Evolutionary conservation across 2,329 filamentous ascomycete genomes (phyloP), one percentile per base, ranked within the genome.

Genomic region (Botrytis porri): DNA sequence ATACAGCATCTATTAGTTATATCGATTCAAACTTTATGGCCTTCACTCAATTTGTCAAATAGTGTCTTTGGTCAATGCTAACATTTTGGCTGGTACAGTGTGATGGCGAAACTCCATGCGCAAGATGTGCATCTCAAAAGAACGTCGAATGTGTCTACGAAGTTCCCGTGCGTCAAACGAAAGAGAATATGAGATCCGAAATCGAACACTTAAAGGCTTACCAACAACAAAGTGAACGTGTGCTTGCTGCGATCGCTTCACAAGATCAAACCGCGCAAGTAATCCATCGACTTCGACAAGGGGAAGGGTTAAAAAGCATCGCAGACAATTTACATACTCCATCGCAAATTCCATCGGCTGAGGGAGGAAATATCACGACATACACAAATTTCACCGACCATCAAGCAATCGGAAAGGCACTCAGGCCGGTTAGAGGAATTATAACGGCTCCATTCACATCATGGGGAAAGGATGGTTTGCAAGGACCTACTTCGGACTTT

Each of bases 91-190:
- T 39, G 32, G 16, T 41, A 20, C 66, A 89, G 88, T 91, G 89
- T 77, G 88, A 91, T 77, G 89, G 89, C 10, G 82, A 86, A 66
- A 84, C 78, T 41, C 89, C 80, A 2, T 81, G 80, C 71, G 77
- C 76, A 43, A 88, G 89, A 74, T 91, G 89, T 81, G 84, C 82
- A 73, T 75, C 81, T 0, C 88, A 90, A 84, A 81, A 63, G 75
- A 85, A 86, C 45, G 81, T 85, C 57, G 85, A 89, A 37, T 91
- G 89, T 74, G 78, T 89, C 37, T 91, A 91, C 81, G 88, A 90
- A 76, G 79, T 89, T 12, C 89, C 88, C 0, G 85, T 90, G 8
- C 88, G 89, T 62, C 88, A 90, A 76, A 90, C 88, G 18, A 91
- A 91, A 75, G 88, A 90, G 74, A 85, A 86, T 70, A 84, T 91